Percentiles rank a stretch among this genome's conserved stretches.
phyloP scores from a whole-genome alignment of 441 rosid genomes.

The Populus tomentosa region DNA sequence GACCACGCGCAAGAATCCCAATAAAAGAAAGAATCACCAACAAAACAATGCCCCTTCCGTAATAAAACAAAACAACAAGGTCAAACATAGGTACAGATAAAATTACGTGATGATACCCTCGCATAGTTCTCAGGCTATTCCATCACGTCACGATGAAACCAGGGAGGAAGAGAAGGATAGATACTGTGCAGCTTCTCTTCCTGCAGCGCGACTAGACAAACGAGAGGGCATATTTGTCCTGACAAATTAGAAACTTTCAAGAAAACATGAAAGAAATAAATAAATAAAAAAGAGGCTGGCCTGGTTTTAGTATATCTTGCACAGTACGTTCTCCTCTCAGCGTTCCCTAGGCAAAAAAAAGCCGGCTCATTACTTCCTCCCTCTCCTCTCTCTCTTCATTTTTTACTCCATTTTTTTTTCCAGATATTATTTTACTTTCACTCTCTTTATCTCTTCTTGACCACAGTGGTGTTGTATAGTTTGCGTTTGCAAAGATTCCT shows the following conservation, averaged over 20 bases:
- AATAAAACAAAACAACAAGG: background rate
- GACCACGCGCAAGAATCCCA: background rate
- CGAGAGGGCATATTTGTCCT: constrained; percentile 22
- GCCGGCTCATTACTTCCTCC: constrained; percentile 28
- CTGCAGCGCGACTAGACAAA: background rate
- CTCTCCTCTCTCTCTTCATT: background rate
- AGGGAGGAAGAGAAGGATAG: background rate
- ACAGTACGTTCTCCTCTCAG: constrained; percentile 4
- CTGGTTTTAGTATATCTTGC: constrained; percentile 1
- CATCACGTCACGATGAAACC: constrained; percentile 26
- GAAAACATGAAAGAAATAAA: background rate
- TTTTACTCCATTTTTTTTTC: background rate
- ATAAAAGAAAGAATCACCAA: too few relatives aligned
- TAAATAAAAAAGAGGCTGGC: constrained; percentile 1
- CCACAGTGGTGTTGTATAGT: background rate
- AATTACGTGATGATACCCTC: constrained; percentile 4
- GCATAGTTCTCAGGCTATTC: constrained; percentile 10
- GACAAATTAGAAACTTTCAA: background rate
- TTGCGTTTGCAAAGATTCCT: constrained; percentile 25
- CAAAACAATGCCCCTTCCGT: background rate
- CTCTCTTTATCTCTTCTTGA: background rate
- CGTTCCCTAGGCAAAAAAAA: constrained; percentile 34
- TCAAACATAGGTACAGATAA: background rate
- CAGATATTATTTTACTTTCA: background rate
- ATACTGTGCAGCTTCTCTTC: background rate